Conservation (phyloP, 345 rosid species). For the Rubroshorea leprosula region DNA sequence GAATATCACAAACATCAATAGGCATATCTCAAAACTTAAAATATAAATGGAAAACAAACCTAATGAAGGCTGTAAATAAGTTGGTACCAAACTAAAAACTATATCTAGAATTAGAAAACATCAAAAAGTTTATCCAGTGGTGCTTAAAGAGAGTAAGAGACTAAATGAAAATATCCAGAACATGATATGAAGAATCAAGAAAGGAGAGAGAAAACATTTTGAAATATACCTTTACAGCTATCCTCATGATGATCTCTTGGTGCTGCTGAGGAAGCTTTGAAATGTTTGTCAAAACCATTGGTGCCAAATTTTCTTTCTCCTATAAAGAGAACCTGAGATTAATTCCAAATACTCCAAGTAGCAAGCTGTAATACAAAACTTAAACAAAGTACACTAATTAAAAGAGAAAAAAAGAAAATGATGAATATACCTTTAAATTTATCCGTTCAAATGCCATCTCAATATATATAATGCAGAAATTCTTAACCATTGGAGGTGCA, state of each 20-base stretch:
- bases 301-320: slow-evolving; percentile 82
- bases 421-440: slow-evolving; percentile 47
- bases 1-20: too few species aligned
- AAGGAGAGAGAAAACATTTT: slow-evolving; percentile 4
- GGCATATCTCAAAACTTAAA: background rate
- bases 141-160: too few species aligned
- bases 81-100: background rate
- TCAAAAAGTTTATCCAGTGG: background rate
- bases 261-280: slow-evolving; percentile 78
- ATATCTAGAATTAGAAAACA: too few species aligned
- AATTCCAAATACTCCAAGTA: slow-evolving; percentile 11
- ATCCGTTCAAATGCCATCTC: slow-evolving; percentile 94
- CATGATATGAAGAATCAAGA: slow-evolving; percentile 1
- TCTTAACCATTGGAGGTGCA: slow-evolving; percentile 73
- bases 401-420: slow-evolving; percentile 5
- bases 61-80: too few species aligned
- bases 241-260: slow-evolving; percentile 75
- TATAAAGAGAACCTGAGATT: slow-evolving; percentile 21
- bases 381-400: slow-evolving; percentile 5
- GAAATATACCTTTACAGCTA: slow-evolving; percentile 50
- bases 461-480: slow-evolving; percentile 79
- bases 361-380: slow-evolving; percentile 2
- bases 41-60: background rate
- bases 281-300: slow-evolving; percentile 52
- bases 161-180: too few species aligned